Conservation (phyloP, 345 rosid genomes). For the Eutrema heterophyllum region DNA sequence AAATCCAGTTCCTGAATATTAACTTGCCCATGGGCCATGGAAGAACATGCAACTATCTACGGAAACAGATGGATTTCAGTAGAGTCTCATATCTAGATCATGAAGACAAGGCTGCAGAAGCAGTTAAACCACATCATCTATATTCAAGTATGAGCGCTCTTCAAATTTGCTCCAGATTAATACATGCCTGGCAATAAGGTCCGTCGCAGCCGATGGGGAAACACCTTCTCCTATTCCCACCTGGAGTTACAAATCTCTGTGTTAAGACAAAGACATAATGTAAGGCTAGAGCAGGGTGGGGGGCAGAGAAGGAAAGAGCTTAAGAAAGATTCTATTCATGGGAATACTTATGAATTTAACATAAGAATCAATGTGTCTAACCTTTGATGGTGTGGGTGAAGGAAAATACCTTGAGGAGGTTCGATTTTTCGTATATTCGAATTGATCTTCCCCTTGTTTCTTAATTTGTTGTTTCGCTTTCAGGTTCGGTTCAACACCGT, state of each 20-base stretch:
- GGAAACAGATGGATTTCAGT: not conserved
- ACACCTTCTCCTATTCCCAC: conserved; percentile 99
- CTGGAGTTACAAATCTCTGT: conserved; percentile 45
- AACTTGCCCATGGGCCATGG: not conserved
- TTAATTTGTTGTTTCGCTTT: not conserved
- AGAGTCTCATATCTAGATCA: not conserved
- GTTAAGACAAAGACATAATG: conserved; percentile 32
- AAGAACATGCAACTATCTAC: conserved; percentile 4
- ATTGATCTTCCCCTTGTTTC: not conserved
- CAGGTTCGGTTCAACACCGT: conserved; percentile 36
- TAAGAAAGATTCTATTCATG: not conserved
- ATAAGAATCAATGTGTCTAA: no score
- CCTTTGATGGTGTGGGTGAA: no score
- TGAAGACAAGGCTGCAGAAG: conserved; percentile 3
- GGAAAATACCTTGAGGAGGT: no score
- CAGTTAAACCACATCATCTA: conserved; percentile 5
- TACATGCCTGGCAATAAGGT: conserved; percentile 95
- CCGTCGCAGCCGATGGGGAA: conserved; percentile 97
- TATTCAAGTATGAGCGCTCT: conserved; percentile 14
- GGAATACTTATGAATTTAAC: not conserved
- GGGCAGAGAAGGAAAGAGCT: not conserved
- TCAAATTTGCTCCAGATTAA: conserved; percentile 22
- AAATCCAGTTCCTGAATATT: not conserved
- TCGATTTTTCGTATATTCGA: no score
- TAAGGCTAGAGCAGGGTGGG: conserved; percentile 32